Base-by-base conservation (phyloP, 2,329 filamentous ascomycete species). In the Trichoderma pleuroti region DNA sequence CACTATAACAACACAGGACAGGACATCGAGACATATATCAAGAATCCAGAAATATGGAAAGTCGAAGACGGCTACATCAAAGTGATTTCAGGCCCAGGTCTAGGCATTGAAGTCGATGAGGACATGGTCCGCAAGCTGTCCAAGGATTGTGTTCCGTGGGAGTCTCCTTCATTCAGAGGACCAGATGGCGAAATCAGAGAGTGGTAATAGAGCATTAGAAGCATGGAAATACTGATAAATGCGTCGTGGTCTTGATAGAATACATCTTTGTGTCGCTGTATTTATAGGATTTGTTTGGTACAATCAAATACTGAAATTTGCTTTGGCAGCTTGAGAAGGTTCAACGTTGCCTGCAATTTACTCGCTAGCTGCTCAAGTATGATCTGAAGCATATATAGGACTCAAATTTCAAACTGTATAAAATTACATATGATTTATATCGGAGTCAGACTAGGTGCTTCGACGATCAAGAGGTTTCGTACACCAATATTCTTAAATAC, bases 101-200 rank as follows among this genome's bases (percentile, higher is more conserved):
- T 93, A 67, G 91, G 91, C 0, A 91, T 93, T 73, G 90, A 93
- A 70, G 82, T 92, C 61, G 88, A 94, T 74, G 92, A 94, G 79
- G 90, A 88, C 32, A 82, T 87, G 77, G 86, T 94, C 10, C 83
- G 90, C 46, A 84, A 84, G 73, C 80, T 91, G 46, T 86, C 88
- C 0, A 82, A 84, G 71, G 85, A 86, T 64, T 86, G 89, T 0
- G 83, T 85, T 72, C 85, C 91, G 1, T 94, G 92, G 92, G 81
- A 86, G 52, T 86, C 83, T 65, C 89, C 90, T 26, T 89, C 87
- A 5, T 93, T 93, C 74, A 86, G 87, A 74, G 91, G 91, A 0
- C 88, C 88, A 0, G 91, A 90, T 72, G 90, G 90, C 0, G 85
- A 87, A 70, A 84, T 92, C 64, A 81, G 90, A 62, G 91, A 93